Evolutionary conservation across 2,329 filamentous ascomycete species (phyloP), one percentile per base, ranked within the genome.

Genomic region (Harringtonia lauricola): DNA sequence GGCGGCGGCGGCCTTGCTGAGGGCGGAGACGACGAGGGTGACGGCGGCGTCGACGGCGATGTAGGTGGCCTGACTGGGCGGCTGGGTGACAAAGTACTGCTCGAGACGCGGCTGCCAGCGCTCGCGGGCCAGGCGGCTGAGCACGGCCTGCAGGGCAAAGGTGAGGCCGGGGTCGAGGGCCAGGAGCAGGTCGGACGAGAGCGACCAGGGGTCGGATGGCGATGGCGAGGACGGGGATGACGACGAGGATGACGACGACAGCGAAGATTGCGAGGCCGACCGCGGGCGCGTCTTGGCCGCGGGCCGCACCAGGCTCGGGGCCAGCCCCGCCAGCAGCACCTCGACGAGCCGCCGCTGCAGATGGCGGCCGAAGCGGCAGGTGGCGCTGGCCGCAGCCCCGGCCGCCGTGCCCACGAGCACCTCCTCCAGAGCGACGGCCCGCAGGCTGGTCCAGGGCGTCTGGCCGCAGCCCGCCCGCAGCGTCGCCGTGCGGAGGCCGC

Each of bases 131-230:
- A 24, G 15, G 7, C 35, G 44, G n/a, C 42, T 41, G 68, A 64
- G 8, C 8, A 81, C 64, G 52, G 86, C 81, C 55, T 94, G 86
- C 26, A 94, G 66, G 52, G 90, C 80, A 58, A 95, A 89, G 0
- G 89, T 94, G 50, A 95, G 73, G 51, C 83, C 82, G 1, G 89
- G 88, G 55, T 95, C 95, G 24, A 94, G 68, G 1, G 88, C 89
- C 41, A 94, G 64, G 33, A 95, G 71, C 46, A 94, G 61, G 19
- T 76, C 81, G 2, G n/a, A n/a, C n/a, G n/a, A n/a, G n/a, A n/a
- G n/a, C n/a, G n/a, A n/a, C n/a, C n/a, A n/a, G n/a, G n/a, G n/a
- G n/a, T n/a, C n/a, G n/a, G n/a, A 87, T 86, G 18, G 83, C 84
- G 22, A 94, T 77, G 54, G 89, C 92, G 39, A 83, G 76, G 21